These are phyloP conservation scores for Limtongozyma cylindracea DNA, from an alignment of 805 yeast species.

Conservation along the genomic window DNA sequence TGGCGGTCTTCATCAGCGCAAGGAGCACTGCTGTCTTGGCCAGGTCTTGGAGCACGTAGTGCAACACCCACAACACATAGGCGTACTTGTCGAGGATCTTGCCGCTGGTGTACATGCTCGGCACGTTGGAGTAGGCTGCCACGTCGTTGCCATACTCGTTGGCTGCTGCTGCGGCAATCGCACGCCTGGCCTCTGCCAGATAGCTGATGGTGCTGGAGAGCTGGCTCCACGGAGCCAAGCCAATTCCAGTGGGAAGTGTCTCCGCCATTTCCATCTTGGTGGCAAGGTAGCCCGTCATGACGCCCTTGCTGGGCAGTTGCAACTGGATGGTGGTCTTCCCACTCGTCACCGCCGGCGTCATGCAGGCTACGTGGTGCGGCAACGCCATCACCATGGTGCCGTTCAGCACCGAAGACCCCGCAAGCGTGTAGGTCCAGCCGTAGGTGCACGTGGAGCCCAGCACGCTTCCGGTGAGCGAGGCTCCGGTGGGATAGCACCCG, in stretches of 20 bases:
- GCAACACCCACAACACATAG: not conserved
- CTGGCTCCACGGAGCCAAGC: not conserved
- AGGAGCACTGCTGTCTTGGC: not conserved
- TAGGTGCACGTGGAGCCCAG: not conserved
- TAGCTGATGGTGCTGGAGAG: not conserved
- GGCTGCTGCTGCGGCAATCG: not conserved
- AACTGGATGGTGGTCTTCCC: not conserved
- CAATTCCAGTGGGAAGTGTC: not conserved
- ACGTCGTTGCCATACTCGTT: not conserved
- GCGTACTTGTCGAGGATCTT: not conserved
- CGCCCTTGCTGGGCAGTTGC: not conserved
- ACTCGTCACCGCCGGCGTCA: not conserved
- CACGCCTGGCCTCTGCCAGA: not conserved
- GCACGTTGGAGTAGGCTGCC: constrained; percentile 1
- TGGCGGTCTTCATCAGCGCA: not conserved
- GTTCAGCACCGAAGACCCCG: not conserved
- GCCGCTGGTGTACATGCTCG: not conserved
- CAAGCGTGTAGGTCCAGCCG: not conserved
- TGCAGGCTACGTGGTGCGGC: not conserved
- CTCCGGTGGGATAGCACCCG: not conserved
- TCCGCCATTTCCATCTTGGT: not conserved
- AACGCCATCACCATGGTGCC: not conserved
- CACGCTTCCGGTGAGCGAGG: not conserved
- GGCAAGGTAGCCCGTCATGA: not conserved
- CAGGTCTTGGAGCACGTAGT: not conserved